Evolutionary conservation across 192 early-diverging fungal genomes (phyloP).

Genomic region (Chytriomyces confervae): DNA sequence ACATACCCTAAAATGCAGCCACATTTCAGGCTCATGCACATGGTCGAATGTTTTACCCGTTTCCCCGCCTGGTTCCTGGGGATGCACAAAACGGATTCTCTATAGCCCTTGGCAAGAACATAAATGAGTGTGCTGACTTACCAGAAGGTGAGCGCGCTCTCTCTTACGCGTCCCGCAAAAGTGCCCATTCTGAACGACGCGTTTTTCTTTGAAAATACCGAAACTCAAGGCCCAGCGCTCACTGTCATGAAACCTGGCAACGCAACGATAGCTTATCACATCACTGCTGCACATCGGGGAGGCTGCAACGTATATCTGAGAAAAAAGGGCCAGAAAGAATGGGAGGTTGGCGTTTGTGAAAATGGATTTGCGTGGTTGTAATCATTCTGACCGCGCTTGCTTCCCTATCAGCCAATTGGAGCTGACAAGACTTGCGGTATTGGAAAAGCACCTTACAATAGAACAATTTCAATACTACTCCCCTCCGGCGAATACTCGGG

Average conservation of each 20-base stretch:
- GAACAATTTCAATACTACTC: not conserved
- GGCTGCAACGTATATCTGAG: constrained; percentile 11
- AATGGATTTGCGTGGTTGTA: not conserved
- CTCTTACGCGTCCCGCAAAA: not conserved
- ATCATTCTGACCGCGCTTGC: not conserved
- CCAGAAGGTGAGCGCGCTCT: not conserved
- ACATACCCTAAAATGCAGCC: too few species aligned
- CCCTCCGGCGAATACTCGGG: not conserved
- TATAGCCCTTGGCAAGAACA: not conserved
- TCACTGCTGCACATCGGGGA: not conserved
- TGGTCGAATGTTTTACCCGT: constrained; percentile 6
- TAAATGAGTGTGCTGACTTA: not conserved
- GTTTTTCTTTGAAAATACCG: not conserved
- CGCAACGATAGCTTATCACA: not conserved
- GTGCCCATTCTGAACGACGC: not conserved
- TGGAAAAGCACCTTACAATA: not conserved
- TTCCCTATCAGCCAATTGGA: not conserved
- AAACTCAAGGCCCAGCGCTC: not conserved
- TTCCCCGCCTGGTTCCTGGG: constrained; percentile 10
- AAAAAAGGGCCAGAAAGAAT: not conserved
- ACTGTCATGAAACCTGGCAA: not conserved
- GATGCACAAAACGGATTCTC: constrained; percentile 5
- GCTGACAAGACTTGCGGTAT: not conserved
- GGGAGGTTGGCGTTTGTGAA: not conserved
- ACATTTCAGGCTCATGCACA: not conserved